phyloP scores from a whole-genome alignment of 805 yeast species.

The Candida quercuum region DNA sequence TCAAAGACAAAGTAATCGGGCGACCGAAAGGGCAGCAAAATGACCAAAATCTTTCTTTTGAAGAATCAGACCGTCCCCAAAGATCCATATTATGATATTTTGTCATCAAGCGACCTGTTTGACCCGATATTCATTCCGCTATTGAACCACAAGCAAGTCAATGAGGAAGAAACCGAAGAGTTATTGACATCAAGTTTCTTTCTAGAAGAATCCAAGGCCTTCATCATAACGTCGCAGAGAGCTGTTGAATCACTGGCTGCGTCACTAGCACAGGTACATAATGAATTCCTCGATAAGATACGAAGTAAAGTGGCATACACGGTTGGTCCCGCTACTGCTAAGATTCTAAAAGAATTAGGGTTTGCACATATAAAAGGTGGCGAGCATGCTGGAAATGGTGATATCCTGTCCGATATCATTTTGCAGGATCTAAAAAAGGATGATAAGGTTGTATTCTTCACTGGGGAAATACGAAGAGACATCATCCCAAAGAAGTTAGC shows the following conservation, averaged over 20 bases:
- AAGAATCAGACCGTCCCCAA: conserved; percentile 67
- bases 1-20: background rate
- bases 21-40: background rate
- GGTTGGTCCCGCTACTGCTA: conserved; percentile 86
- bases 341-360: conserved; percentile 53
- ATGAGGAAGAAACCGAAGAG: conserved; percentile 37
- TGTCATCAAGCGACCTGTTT: conserved; percentile 29
- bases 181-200: conserved; percentile 41
- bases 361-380: conserved; percentile 72
- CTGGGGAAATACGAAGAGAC: conserved; percentile 83
- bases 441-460: conserved; percentile 57
- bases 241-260: conserved; percentile 77
- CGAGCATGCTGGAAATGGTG: conserved; percentile 74
- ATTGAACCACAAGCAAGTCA: conserved; percentile 56
- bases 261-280: conserved; percentile 25
- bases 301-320: conserved; percentile 62
- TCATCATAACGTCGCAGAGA: conserved; percentile 85
- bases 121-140: conserved; percentile 64
- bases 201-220: conserved; percentile 35
- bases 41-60: conserved; percentile 42
- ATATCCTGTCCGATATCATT: conserved; percentile 59
- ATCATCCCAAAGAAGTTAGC: conserved; percentile 62
- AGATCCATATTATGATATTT: conserved; percentile 57
- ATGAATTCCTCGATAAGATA: conserved; percentile 22
- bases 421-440: conserved; percentile 21